Evolutionary conservation across 805 yeast species (phyloP), one percentile per base, ranked within the genome.

Genomic region (Yarrowia bubula): DNA sequence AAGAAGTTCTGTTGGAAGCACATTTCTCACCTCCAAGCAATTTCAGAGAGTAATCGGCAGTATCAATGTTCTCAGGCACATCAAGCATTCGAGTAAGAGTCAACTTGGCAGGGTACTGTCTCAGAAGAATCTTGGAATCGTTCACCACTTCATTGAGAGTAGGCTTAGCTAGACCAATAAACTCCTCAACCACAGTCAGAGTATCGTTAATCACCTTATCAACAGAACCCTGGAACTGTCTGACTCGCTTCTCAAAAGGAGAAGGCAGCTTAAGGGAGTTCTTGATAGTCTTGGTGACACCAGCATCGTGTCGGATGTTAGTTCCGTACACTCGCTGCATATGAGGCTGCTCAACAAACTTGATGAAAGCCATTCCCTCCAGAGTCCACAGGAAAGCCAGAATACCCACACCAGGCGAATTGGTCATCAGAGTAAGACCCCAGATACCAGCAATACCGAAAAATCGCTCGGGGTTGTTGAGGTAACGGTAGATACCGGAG

Each of bases 381-480:
- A 80, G 72, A 1, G 90, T 84, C 90, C 92, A 89, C 46, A 87
- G 73, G 69, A 83, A 78, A 0, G 88, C 83, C 57, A 88, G 70
- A 64, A 83, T 77, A 53, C 82, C 78, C 33, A 82, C 80, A 63
- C 77, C 74, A 43, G 76, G 74, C 0, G 86, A 80, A 65, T 79
- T 73, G 46, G 90, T 82, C 65, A 89, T 79, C 39, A 87, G 76
- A 0, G 86, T 84, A 5, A 81, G 70, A 28, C 93, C 95, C 90
- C 91, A 88, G 42, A 88, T 82, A 14, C 93, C 93, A 68, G 91
- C 84, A 65, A 86, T 85, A 11, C 96, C 93, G 66, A 88, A 80
- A 14, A 89, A 75, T 69, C 90, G 87, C 73, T 89, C 96, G 9
- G 96, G 96, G 71, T 89, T 88, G 73, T 89, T 89, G 72, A 89